These are phyloP conservation scores for Herpomyces periplanetae DNA, from an alignment of 2,329 filamentous ascomycete species.

Conservation along the genomic window DNA sequence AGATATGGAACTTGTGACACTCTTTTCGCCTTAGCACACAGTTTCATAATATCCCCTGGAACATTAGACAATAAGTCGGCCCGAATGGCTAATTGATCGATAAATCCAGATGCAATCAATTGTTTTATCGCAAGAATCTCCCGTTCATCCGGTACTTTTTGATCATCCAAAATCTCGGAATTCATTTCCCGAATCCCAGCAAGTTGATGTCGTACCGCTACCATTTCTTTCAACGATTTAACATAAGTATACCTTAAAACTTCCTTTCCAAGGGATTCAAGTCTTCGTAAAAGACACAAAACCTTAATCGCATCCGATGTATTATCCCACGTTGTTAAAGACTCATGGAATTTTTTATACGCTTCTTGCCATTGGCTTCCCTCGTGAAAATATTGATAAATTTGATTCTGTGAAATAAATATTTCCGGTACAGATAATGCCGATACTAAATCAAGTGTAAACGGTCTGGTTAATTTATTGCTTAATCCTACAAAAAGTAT, in stretches of 20 bases:
- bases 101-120: conserved; percentile 61
- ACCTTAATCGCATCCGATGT: conserved; percentile 61
- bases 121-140: conserved; percentile 39
- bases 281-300: no score
- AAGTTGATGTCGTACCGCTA: no score
- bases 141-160: no score
- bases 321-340: conserved; percentile 43
- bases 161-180: no score
- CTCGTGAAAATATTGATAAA: conserved; percentile 13
- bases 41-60: no score
- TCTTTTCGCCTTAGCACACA: conserved; percentile 27
- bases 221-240: no score
- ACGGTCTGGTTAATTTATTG: conserved; percentile 39
- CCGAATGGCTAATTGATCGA: conserved; percentile 73
- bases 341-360: conserved; percentile 30
- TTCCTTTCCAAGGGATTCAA: no score
- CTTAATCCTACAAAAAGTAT: conserved; percentile 63
- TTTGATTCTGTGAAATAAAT: conserved; percentile 43
- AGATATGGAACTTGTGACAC: conserved; percentile 74
- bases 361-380: conserved; percentile 12
- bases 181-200: no score
- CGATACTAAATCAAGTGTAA: conserved; percentile 57
- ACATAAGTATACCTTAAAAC: no score
- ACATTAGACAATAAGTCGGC: conserved; percentile 44
- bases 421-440: conserved; percentile 57